phyloP scores from a whole-genome alignment of 352 stramenopile genomes.

The Phytophthora parvispora region DNA sequence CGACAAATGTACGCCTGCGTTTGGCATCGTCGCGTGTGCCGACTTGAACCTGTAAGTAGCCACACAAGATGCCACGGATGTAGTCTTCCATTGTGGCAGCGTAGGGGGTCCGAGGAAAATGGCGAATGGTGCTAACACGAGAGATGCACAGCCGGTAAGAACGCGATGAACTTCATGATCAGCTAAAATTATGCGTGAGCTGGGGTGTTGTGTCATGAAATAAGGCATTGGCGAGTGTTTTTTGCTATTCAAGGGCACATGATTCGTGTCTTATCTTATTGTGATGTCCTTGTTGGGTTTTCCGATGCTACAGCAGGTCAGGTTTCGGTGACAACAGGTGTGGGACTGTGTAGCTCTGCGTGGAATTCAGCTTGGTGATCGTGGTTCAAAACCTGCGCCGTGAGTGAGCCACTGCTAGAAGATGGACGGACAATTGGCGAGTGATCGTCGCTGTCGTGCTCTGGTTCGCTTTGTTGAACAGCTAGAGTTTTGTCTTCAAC shows the following conservation, averaged over 20 bases:
- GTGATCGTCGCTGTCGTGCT: conserved; percentile 43
- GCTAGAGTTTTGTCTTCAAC: conserved; percentile 12
- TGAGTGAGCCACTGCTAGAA: conserved; percentile 4
- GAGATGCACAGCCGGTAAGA: conserved; percentile 7
- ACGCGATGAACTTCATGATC: conserved; percentile 12
- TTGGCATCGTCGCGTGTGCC: conserved; percentile 58
- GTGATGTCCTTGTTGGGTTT: neutral
- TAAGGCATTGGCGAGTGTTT: neutral
- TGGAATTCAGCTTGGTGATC: conserved; percentile 8
- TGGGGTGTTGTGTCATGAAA: neutral
- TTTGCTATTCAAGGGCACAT: neutral
- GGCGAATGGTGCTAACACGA: neutral
- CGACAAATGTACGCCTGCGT: conserved; percentile 70
- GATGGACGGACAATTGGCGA: conserved; percentile 25
- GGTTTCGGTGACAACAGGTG: neutral
- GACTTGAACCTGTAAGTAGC: conserved; percentile 72
- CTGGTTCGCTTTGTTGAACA: conserved; percentile 33
- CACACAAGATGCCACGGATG: conserved; percentile 74
- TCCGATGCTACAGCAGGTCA: neutral
- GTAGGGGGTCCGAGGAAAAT: neutral
- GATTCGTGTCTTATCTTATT: neutral
- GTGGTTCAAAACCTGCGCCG: conserved; percentile 2
- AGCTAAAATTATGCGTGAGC: conserved; percentile 22
- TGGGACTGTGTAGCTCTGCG: neutral
- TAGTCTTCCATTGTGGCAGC: conserved; percentile 71